Evolutionary conservation across 441 rosid genomes (phyloP), one percentile per base, ranked within the genome.

Genomic region (Hura crepitans): DNA sequence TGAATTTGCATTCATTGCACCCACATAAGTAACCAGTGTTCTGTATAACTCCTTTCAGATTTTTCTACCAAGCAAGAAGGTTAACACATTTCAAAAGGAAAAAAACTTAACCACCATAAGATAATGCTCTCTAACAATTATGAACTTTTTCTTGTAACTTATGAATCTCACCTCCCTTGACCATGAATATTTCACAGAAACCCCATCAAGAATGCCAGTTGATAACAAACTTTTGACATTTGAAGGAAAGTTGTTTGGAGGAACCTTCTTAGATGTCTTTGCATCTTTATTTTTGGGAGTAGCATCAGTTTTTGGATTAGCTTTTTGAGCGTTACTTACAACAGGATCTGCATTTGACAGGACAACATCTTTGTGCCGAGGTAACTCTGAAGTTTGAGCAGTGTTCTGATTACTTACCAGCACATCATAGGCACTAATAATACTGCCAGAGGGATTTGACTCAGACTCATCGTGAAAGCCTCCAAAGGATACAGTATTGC

Each of bases 191-290:
- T 88, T 88, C 49, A 88, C 93, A 35, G 86, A 85, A 69, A 88
- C 88, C 42, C 89, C 93, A 65, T 88, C 93, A 78, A 86, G 86
- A 81, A 88, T 86, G 57, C 93, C 93, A 49, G 91, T 88, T 43
- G 93, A 88, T 61, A 88, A 78, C 83, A 88, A 79, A 79, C 88
- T 86, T 81, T 81, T 88, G 72, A 88, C 93, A 77, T 88, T 88
- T 67, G 91, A 82, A 66, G 91, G 91, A 46, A 86, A 88, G 69
- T 83, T 84, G 78, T 86, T 88, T 15, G 85, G 65, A 28, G 85
- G 39, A 66, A 42, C 70, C 67, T 85, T 88, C 77, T 83, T 84
- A n/a, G 76, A 30, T 64, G 78, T 73, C 53, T 65, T 74, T 28
- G 75, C 74, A 50, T 85, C 85, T 73, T 84, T 86, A 70, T 73